These are phyloP conservation scores for Fusarium brevicatenulatum DNA, from an alignment of 2,329 filamentous ascomycete species.

Conservation along the genomic window DNA sequence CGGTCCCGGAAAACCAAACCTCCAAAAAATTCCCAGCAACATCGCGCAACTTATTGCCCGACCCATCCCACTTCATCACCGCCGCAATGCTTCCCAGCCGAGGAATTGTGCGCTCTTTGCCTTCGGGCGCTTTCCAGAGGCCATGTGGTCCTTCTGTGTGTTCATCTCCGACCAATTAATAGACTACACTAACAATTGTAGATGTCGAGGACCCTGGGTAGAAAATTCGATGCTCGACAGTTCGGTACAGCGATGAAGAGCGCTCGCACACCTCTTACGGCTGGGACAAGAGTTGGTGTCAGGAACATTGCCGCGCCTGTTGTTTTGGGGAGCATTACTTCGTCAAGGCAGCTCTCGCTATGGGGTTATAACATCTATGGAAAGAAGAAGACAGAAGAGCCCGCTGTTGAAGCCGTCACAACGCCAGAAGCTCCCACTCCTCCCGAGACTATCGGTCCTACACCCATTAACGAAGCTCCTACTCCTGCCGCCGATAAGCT, in stretches of 20 bases:
- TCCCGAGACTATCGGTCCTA: conserved; percentile 25
- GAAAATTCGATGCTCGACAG: conserved; percentile 49
- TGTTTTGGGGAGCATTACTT: conserved; percentile 46
- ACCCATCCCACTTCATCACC: conserved; percentile 33
- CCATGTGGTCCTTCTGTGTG: conserved; percentile 47
- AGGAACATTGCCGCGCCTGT: conserved; percentile 42
- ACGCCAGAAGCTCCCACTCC: conserved; percentile 32
- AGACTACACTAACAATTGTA: conserved; percentile 14
- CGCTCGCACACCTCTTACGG: conserved; percentile 31
- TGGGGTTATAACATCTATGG: conserved; percentile 47
- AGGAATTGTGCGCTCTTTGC: conserved; percentile 55
- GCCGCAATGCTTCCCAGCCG: conserved; percentile 58
- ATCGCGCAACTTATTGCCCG: conserved; percentile 27
- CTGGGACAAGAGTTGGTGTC: conserved; percentile 38
- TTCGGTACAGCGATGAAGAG: conserved; percentile 49
- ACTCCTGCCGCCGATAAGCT: conserved; percentile 36
- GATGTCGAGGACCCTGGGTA: conserved; percentile 43
- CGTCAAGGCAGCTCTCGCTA: conserved; percentile 48
- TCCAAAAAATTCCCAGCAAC: conserved; percentile 45
- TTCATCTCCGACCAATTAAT: not conserved
- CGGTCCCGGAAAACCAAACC: conserved; percentile 30
- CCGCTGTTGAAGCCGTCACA: conserved; percentile 26
- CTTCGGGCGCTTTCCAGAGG: conserved; percentile 48
- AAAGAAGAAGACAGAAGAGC: conserved; percentile 43
- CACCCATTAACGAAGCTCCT: conserved; percentile 22